These are phyloP conservation scores for Stylosanthes scabra DNA, from an alignment of 331 rosid species.

Conservation along the genomic window DNA sequence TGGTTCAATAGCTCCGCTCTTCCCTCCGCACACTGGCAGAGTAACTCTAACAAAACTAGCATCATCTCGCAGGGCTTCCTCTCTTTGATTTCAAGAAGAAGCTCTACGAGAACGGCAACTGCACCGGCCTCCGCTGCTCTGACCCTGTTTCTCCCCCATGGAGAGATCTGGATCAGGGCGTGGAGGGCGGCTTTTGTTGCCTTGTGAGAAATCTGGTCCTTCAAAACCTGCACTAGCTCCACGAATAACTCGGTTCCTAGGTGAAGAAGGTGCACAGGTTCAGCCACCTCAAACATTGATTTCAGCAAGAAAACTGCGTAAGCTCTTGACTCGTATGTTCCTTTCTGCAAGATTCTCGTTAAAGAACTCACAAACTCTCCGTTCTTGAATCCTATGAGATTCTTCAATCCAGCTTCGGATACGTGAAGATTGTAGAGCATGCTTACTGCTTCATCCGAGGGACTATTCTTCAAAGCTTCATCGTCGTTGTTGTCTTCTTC, in stretches of 20 bases:
- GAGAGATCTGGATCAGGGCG: constrained; percentile 51
- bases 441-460: constrained; percentile 63
- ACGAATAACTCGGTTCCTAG: constrained; percentile 50
- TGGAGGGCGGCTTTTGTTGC: constrained; percentile 62
- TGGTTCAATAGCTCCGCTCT: constrained; percentile 74
- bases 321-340: constrained; percentile 76
- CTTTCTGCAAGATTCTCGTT: constrained; percentile 58
- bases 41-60: constrained; percentile 55
- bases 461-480: constrained; percentile 10
- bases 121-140: constrained; percentile 72
- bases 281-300: constrained; percentile 64
- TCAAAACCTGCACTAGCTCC: constrained; percentile 57
- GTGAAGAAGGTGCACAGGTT: constrained; percentile 41
- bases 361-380: constrained; percentile 58
- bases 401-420: constrained; percentile 55
- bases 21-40: constrained; percentile 85
- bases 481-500: background rate
- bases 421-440: constrained; percentile 60
- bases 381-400: constrained; percentile 39
- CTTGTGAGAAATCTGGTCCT: constrained; percentile 63
- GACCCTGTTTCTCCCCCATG: constrained; percentile 71
- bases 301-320: constrained; percentile 68
- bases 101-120: constrained; percentile 61
- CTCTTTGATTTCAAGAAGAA: constrained; percentile 57
- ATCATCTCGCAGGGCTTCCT: constrained; percentile 69